A percentile compares a stretch with the other conserved stretches of the same genome.
Conservation (phyloP, 140 eudicot species). For the Ambrosia hybrid region DNA sequence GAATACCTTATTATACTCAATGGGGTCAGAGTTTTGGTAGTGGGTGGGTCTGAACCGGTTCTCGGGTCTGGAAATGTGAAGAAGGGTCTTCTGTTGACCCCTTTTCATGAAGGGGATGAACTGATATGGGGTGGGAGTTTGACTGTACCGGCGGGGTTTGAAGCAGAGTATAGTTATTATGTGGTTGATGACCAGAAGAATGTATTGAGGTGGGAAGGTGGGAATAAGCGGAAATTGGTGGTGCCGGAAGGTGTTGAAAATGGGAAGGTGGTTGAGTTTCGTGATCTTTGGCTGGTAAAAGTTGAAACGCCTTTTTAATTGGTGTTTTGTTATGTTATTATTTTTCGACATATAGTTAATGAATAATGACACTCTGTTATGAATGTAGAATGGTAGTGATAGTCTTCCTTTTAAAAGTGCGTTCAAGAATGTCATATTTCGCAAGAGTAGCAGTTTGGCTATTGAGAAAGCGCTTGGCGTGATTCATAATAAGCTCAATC, state of each 20-base stretch:
- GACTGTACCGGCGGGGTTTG: slow-evolving; percentile 61
- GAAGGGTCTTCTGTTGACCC: slow-evolving; percentile 73
- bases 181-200: slow-evolving; percentile 77
- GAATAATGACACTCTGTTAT: background rate
- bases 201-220: slow-evolving; percentile 74
- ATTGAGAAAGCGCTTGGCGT: slow-evolving; percentile 54
- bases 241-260: slow-evolving; percentile 60
- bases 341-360: background rate
- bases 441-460: slow-evolving; percentile 49
- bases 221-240: slow-evolving; percentile 67
- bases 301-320: background rate
- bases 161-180: slow-evolving; percentile 74
- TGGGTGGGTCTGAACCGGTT: slow-evolving; percentile 78
- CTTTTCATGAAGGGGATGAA: slow-evolving; percentile 79
- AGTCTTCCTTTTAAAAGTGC: slow-evolving; percentile 83
- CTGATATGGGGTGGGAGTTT: slow-evolving; percentile 86
- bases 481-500: slow-evolving; percentile 48
- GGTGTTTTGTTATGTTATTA: background rate
- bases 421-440: slow-evolving; percentile 87
- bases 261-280: slow-evolving; percentile 75
- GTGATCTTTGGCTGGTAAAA: slow-evolving; percentile 93
- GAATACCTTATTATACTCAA: slow-evolving; percentile 85
- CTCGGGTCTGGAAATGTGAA: slow-evolving; percentile 93
- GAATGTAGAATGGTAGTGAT: slow-evolving; percentile 78
- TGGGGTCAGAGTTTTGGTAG: slow-evolving; percentile 94